These are phyloP conservation scores for Diaporthe longicolla DNA, from an alignment of 2,329 filamentous ascomycete genomes.

Conservation along the genomic window DNA sequence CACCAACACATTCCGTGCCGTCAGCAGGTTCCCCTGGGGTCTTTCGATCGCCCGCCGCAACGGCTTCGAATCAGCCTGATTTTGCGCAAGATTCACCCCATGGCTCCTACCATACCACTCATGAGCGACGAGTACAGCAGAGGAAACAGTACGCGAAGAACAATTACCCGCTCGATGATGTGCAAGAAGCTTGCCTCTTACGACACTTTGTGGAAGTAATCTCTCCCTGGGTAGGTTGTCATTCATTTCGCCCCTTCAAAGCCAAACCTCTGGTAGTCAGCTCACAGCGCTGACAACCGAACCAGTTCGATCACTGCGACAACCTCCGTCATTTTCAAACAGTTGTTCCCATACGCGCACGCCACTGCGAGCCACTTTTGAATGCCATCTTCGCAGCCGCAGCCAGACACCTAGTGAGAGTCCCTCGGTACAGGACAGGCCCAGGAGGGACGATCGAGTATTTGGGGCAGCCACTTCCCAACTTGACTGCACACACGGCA, in stretches of 20 bases:
- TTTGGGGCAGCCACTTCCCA: neutral
- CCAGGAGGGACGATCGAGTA: neutral
- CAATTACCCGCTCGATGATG: constrained; percentile 20
- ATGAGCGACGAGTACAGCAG: neutral
- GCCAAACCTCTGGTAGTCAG: too few relatives aligned
- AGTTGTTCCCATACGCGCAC: neutral
- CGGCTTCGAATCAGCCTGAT: neutral
- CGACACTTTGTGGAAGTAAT: constrained; percentile 16
- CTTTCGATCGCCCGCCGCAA: neutral
- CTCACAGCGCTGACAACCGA: neutral
- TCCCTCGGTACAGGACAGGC: neutral
- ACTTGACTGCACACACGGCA: constrained; percentile 3
- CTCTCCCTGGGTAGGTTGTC: constrained; percentile 4
- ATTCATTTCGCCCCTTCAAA: too few relatives aligned
- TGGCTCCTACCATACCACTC: neutral
- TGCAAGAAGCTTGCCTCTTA: constrained; percentile 24
- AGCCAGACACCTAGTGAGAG: constrained; percentile 6
- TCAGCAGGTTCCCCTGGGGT: neutral
- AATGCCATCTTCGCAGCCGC: constrained; percentile 11
- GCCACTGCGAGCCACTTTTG: constrained; percentile 14
- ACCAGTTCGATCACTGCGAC: constrained; percentile 21
- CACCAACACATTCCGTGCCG: constrained; percentile 8
- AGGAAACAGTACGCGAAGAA: neutral
- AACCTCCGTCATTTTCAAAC: constrained; percentile 8
- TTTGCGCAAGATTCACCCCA: neutral